Conservation (phyloP, 2,329 filamentous ascomycete species). For the Colletotrichum lupini region DNA sequence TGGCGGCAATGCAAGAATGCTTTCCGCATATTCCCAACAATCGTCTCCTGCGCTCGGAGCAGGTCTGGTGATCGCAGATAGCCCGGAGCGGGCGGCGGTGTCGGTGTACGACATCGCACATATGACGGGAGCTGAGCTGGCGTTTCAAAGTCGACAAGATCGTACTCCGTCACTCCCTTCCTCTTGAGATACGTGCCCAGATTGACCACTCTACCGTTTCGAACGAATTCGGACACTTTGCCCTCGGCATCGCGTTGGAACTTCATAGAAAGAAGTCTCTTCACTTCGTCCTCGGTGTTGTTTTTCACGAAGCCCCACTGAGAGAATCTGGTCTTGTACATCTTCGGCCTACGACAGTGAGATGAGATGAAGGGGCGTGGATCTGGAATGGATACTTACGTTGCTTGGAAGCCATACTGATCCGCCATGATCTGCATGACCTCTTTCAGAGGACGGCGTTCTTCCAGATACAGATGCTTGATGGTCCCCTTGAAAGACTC, state of each 20-base stretch:
- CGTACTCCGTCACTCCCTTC: slow-evolving; percentile 64
- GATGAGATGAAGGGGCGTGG: slow-evolving; percentile 6
- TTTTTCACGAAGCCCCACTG: slow-evolving; percentile 67
- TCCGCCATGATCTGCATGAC: slow-evolving; percentile 64
- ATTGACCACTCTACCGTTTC: slow-evolving; percentile 63
- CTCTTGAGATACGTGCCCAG: slow-evolving; percentile 63
- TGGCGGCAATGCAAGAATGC: slow-evolving; percentile 58
- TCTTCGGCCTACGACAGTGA: slow-evolving; percentile 55
- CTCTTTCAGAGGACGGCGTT: slow-evolving; percentile 62
- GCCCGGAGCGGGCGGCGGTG: slow-evolving; percentile 54
- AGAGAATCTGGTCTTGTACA: slow-evolving; percentile 67
- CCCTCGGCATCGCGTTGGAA: slow-evolving; percentile 64
- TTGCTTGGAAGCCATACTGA: slow-evolving; percentile 59
- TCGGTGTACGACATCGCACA: slow-evolving; percentile 57
- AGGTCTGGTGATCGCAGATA: slow-evolving; percentile 56
- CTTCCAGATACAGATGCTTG: slow-evolving; percentile 58
- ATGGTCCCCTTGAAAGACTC: slow-evolving; percentile 60
- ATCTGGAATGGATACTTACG: slow-evolving; percentile 48
- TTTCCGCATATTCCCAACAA: slow-evolving; percentile 56
- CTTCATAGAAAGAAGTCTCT: slow-evolving; percentile 61
- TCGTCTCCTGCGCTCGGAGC: slow-evolving; percentile 55
- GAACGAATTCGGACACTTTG: slow-evolving; percentile 63
- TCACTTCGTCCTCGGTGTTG: slow-evolving; percentile 64
- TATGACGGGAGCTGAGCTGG: slow-evolving; percentile 55
- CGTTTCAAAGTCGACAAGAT: slow-evolving; percentile 58